Evolutionary conservation across 768 basidiomycete genomes (phyloP), one percentile per base, ranked within the genome.

Genomic region (Calvatia gigantea): DNA sequence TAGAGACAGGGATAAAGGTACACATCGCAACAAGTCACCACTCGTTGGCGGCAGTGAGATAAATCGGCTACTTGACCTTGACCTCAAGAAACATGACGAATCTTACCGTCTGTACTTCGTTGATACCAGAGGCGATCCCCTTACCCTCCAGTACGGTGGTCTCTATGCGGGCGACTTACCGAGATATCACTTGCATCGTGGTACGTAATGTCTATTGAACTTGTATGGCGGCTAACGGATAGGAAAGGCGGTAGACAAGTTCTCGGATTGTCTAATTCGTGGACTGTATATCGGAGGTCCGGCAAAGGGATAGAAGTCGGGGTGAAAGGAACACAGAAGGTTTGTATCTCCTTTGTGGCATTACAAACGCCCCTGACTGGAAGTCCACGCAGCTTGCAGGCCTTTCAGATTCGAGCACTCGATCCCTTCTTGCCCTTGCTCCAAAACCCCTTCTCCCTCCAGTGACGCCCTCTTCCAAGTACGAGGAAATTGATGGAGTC

Each of bases 131-230:
- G 88, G 87, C 2, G 89, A 91, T 66, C 58, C 68, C 41, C 70
- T 84, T 51, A 90, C 87, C 63, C 68, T 88, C 29, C 77, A 77
- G 39, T 91, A 87, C 61, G 89, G 87, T n/a, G 71, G 81, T 2
- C 62, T 87, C 29, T 75, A 88, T 63, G 65, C 77, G 27, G 77
- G 84, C 14, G 81, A 86, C 61, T 69, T 89, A 23, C 87, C 89
- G 14, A 88, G 79, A 66, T 87, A 89, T 64, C 75, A 73, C 58
- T 63, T 81, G 43, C 74, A 84, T 47, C 74, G 71, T 65, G 75
- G 87, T 90, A 75, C 70, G 85, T 65, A 56, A 27, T 41, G 44
- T 53, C 35, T 51, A 27, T 8, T 15, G 35, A 39, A 53, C 25
- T 32, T 27, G 58, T 41, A 61, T 68, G 68, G 73, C 70, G 58